phyloP scores from a whole-genome alignment of 148 eudicot species.

The Vaccinium vitisidaea region DNA sequence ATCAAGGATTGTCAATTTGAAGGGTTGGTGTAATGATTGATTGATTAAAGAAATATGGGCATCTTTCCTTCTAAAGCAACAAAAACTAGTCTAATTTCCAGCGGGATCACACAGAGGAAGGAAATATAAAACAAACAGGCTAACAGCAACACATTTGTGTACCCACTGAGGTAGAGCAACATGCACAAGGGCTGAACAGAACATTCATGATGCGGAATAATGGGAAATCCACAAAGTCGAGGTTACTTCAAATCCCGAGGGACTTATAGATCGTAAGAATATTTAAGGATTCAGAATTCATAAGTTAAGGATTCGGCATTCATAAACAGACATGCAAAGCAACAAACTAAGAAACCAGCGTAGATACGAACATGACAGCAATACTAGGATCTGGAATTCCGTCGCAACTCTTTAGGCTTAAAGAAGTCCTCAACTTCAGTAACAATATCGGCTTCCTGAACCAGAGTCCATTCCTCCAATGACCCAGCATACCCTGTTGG shows the following conservation, averaged over 20 bases:
- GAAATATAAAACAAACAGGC: background rate
- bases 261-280: background rate
- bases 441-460: conserved; percentile 79
- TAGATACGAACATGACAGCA: background rate
- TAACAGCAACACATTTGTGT: background rate
- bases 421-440: conserved; percentile 85
- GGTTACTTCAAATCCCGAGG: background rate
- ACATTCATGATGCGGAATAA: background rate
- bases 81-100: too few relatives aligned
- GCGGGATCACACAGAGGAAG: too few relatives aligned
- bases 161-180: background rate
- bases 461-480: conserved; percentile 79
- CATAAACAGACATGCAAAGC: background rate
- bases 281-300: background rate
- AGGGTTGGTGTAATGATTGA: too few relatives aligned
- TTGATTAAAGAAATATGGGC: too few relatives aligned
- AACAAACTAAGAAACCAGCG: background rate
- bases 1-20: too few relatives aligned
- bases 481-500: conserved; percentile 91
- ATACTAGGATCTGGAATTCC: background rate
- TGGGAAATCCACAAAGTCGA: background rate
- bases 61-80: too few relatives aligned
- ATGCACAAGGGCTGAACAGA: background rate
- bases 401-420: background rate
- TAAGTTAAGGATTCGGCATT: too few relatives aligned